Conservation (phyloP, 805 yeast species). For the Sugiyamaella marilandica region DNA sequence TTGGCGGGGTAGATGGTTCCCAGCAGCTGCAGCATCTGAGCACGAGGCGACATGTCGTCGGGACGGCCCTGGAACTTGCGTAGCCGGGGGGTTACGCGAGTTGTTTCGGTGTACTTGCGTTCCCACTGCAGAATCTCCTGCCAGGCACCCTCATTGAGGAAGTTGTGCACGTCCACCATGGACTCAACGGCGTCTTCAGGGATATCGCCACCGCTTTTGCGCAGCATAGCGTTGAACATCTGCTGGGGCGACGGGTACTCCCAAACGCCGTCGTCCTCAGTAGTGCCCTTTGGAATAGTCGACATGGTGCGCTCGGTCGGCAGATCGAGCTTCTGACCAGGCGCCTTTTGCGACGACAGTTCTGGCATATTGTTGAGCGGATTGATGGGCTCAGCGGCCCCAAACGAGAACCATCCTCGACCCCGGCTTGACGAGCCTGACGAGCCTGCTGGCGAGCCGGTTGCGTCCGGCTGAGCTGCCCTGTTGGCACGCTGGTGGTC, state of each 20-base stretch:
- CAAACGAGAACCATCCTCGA: constrained; percentile 9
- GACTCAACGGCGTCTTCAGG: constrained; percentile 94
- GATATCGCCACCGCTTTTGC: constrained; percentile 86
- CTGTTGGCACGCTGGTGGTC: constrained; percentile 23
- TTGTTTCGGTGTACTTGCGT: constrained; percentile 52
- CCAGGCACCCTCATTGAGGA: constrained; percentile 97
- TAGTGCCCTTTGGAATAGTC: constrained; percentile 78
- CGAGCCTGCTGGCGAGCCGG: neutral
- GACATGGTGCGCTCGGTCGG: constrained; percentile 83
- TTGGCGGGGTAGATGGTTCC: constrained; percentile 67
- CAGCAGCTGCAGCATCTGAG: constrained; percentile 59
- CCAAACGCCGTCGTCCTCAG: constrained; percentile 72
- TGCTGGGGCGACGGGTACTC: constrained; percentile 99
- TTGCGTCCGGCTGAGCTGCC: neutral
- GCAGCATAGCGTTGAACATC: constrained; percentile 95
- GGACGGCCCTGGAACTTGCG: constrained; percentile 90
- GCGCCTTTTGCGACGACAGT: constrained; percentile 59
- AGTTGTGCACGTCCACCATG: constrained; percentile 97
- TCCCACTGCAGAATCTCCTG: constrained; percentile 92
- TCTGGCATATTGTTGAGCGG: constrained; percentile 90
- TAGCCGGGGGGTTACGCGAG: constrained; percentile 65
- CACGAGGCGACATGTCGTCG: constrained; percentile 79
- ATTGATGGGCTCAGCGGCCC: constrained; percentile 43
- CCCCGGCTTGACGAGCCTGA: constrained; percentile 9
- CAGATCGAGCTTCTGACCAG: constrained; percentile 73